A percentile compares a stretch with the other conserved stretches of the same genome.
phyloP scores from a whole-genome alignment of 441 rosid genomes.

The Pelargonium cotyledonis region DNA sequence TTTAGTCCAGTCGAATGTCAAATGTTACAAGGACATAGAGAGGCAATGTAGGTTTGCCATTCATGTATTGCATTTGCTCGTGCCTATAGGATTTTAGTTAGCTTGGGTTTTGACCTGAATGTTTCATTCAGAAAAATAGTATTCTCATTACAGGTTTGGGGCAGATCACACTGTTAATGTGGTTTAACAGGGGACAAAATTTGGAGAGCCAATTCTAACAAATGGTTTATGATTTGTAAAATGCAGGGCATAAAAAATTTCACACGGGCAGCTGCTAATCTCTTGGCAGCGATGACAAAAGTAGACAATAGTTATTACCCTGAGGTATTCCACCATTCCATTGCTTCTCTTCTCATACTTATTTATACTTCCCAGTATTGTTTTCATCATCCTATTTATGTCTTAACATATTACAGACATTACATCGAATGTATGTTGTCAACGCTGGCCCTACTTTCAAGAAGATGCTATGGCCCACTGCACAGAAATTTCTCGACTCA shows the following conservation, averaged over 20 bases:
- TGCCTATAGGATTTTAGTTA: neutral
- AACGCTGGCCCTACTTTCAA: slow-evolving; percentile 96
- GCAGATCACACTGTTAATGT: neutral
- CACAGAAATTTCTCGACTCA: slow-evolving; percentile 85
- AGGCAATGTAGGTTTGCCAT: neutral
- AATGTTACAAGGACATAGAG: neutral
- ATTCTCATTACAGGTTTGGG: neutral
- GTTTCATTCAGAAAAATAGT: neutral
- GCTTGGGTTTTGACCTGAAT: neutral
- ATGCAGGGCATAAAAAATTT: slow-evolving; percentile 87
- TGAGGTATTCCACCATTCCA: slow-evolving; percentile 51
- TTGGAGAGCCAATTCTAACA: slow-evolving; percentile 20
- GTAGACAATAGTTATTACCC: slow-evolving; percentile 90
- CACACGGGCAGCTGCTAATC: slow-evolving; percentile 73
- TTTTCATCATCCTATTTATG: neutral
- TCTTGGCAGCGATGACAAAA: slow-evolving; percentile 67
- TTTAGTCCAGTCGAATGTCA: slow-evolving; percentile 5
- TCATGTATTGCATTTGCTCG: neutral
- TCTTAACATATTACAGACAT: slow-evolving; percentile 46
- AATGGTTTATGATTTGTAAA: slow-evolving; percentile 20
- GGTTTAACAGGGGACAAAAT: neutral
- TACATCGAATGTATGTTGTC: slow-evolving; percentile 80
- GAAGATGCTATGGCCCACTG: slow-evolving; percentile 97
- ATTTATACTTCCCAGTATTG: slow-evolving; percentile 20
- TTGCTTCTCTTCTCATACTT: slow-evolving; percentile 14